Evolutionary conservation across 2,329 filamentous ascomycete species (phyloP), one percentile per base, ranked within the genome.

Genomic region (Stromatinia cepivora): DNA sequence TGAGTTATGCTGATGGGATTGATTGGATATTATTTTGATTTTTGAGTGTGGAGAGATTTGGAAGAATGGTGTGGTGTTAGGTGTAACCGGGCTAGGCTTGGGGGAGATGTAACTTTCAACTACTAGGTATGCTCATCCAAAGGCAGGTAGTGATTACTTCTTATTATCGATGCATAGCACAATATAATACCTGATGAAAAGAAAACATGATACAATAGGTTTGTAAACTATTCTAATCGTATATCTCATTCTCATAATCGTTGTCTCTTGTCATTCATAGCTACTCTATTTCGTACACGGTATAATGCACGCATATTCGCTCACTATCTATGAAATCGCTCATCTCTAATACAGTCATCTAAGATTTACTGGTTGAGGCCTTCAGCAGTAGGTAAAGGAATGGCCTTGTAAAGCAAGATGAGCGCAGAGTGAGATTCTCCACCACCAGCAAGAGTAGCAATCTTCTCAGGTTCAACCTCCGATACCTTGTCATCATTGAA

Each of bases 401-500:
- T 89, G 10, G 92, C 90, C 74, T 86, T 86, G 81, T 95, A 95
- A 36, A 95, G 84, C 54, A 94, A 82, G 72, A 95, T 93, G 61
- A 95, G 85, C 39, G 92, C 92, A 64, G 91, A 93, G 80, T 95
- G 92, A 67, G 89, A 91, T 81, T 95, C 92, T 73, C 93, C 94
- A 77, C 96, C 95, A 70, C 95, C 96, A 64, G 93, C 87, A 65
- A 99, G 85, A 4, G 90, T 91, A 78, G 94, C 92, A 74, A 99
- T 96, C 84, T 97, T 95, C 76, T 98, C 94, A 36, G 88, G 84
- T 22, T 92, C 88, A 39, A 99, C 95, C 82, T 99, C 95, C 20
- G 91, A 89, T 46, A 99, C 95, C 83, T 93, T 96, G 79, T 99
- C 94, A 77, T 99, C 95, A 80, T 99, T 98, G 86, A 99, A 99